Base-by-base conservation (phyloP, 768 basidiomycete genomes). In the Pulveroboletus ravenelii region DNA sequence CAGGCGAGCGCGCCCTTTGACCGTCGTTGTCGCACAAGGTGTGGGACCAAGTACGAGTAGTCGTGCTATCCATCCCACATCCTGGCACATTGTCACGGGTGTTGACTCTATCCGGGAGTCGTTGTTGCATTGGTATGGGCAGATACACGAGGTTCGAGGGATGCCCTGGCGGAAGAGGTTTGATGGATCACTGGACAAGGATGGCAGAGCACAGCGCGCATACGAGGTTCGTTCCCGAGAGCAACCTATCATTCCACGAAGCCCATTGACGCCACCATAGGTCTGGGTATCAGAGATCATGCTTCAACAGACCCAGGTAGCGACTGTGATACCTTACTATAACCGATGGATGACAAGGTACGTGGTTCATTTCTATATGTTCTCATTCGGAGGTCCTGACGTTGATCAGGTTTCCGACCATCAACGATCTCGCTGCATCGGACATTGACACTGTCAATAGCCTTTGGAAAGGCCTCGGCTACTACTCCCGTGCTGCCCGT, bases 301-400 rank as follows among this genome's bases (percentile, higher is more conserved):
- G 94, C 76, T 94, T 2, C 94, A 98, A 67, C 94, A 98, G 69
- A 97, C 94, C 0, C 93, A 95, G 66, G 93, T 96, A 31, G 77
- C 70, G 5, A 93, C 92, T 1, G 93, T 95, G n/a, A 92, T 94
- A 58, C 89, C 89, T 1, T 98, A 96, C 69, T 98, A 90, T 67
- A 84, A 80, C 46, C 78, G 78, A 20, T 98, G 93, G 93, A 89
- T 94, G 78, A 72, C 74, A 57, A 85, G 75, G 89, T 89, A 54
- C 52, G 79, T 71, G 15, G 30, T 39, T 4, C 25, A 27, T 23
- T 41, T 34, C 25, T 34, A 54, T 18, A 10, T 43, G 5, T 18
- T 34, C 20, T 32, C 38, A 31, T 27, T 53, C 12, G 20, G 37
- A 25, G 4, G 3, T 14, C 25, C 40, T 53, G 35, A 51, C 23